Evolutionary conservation across 2,329 filamentous ascomycete species (phyloP), one percentile per base, ranked within the genome.

Genomic region (Dactylella cylindrospora): DNA sequence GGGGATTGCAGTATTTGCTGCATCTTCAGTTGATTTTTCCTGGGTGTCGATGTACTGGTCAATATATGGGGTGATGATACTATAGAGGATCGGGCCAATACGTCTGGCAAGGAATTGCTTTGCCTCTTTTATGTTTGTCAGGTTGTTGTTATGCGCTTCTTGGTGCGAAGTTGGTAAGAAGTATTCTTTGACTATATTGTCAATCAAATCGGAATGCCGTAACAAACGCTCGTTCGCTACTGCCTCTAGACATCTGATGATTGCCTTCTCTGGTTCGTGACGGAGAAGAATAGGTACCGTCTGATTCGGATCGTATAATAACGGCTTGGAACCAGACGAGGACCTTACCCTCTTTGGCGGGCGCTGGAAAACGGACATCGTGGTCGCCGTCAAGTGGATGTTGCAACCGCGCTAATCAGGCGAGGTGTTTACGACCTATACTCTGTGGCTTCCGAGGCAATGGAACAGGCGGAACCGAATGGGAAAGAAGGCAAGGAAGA

Each of bases 281-380:
- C 57, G 57, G 43, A 62, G 44, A 7, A 62, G 49, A 15, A 62
- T 41, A 23, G 57, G 57, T 8, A 49, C 44, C 19, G 41, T 17
- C 3, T 23, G 5, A 23, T 40, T 40, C 7, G 52, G 52, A 23
- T 32, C 38, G 13, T 39, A n/a, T 7, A 40, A 32, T 20, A 35
- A 29, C 8, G 40, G 35, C 26, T 53, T 47, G 10, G 57, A 62
- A 19, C 51, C 49, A 36, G 49, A 54, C 10, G 49, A 54, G 8
- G 43, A 50, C 31, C 57, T 62, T 6, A 31, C 49, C 31, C 57
- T 62, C 44, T 62, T 62, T 19, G 57, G 20, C 40, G 57, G 57
- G 20, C 57, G 57, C 10, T 35, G 49, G 29, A 41, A 47, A 15
- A 43, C 39, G 28, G 40, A 23, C 57, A 54, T 62, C n/a, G 32